Base-by-base conservation (phyloP, 345 rosid genomes). In the Populus euphratica region DNA sequence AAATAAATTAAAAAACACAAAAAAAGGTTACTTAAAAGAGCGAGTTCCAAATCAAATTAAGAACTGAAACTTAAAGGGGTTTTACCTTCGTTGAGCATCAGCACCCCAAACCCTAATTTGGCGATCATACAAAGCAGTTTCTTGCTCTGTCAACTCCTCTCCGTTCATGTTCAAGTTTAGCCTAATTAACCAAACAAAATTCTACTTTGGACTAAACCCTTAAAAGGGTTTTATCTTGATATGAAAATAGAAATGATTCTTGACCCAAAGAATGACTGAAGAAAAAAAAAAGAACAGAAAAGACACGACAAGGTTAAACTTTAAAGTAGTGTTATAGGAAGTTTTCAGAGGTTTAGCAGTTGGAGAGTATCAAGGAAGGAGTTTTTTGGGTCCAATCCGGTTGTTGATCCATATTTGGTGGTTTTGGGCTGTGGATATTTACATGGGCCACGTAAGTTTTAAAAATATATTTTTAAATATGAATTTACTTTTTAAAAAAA, bases 61-160 rank as follows among this genome's bases (percentile, higher is more conserved):
- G 0, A 6, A 27, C 27, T 8, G 1, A 50, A 52, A 44, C 5
- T 59, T 70, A 59, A 29, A 18, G 31, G 6, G 13, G 74, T 73
- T 14, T 64, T 75, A 93, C 97, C 98, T 90, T 81, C 98, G 78
- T 75, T 96, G 99, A 79, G 99, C 98, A 87, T 90, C 91, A 72
- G 94, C 98, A 0, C 99, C 99, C 99, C 97, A 96, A 88, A 96
- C 99, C 92, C 98, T 91, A 88, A 96, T 93, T 77, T 92, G 98
- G 36, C 99, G 93, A 80, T 93, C 98, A 78, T 93, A 96, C 27
- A 93, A 72, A 18, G 97, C 99, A 71, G 98, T 96, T 75, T 96
- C 99, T 82, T 96, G 97, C 91, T 89, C 97, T 4, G 99, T 96
- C 77, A 96, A 84, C 89, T 93, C 91, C 78, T 95, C 98, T 20